Evolutionary conservation across 2,329 filamentous ascomycete species (phyloP).

Genomic region (Torrubiella hemipterigena): DNA sequence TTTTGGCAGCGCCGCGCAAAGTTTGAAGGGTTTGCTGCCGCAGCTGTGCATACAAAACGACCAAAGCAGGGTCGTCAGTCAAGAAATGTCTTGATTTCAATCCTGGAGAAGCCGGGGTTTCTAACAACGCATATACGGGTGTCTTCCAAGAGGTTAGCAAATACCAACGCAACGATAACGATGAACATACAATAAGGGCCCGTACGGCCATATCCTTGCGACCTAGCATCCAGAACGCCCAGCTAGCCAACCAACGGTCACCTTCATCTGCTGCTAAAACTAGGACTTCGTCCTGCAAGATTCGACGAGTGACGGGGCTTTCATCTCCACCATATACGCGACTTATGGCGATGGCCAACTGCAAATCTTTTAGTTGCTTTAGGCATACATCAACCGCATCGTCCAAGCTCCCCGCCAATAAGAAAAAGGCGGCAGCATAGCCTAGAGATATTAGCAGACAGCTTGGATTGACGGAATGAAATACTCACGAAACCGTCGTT

Average conservation of each 20-base stretch:
- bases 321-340: conserved; percentile 81
- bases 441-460: conserved; percentile 34
- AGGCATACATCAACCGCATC: conserved; percentile 81
- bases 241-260: conserved; percentile 88
- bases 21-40: conserved; percentile 73
- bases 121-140: conserved; percentile 63
- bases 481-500: conserved; percentile 64
- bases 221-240: conserved; percentile 88
- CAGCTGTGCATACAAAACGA: conserved; percentile 78
- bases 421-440: conserved; percentile 92
- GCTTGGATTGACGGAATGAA: not conserved
- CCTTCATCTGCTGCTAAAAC: conserved; percentile 66
- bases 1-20: conserved; percentile 70
- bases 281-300: conserved; percentile 72
- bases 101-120: conserved; percentile 55
- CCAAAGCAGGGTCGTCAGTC: conserved; percentile 80
- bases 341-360: conserved; percentile 79
- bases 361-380: conserved; percentile 77
- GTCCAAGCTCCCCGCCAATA: conserved; percentile 72
- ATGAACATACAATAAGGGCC: conserved; percentile 57
- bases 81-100: conserved; percentile 69
- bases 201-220: conserved; percentile 75
- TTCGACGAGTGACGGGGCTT: conserved; percentile 57
- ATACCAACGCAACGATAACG: no score
- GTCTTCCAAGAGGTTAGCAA: conserved; percentile 35